phyloP scores from a whole-genome alignment of 768 basidiomycete genomes.

The Strobilomyces confusus region DNA sequence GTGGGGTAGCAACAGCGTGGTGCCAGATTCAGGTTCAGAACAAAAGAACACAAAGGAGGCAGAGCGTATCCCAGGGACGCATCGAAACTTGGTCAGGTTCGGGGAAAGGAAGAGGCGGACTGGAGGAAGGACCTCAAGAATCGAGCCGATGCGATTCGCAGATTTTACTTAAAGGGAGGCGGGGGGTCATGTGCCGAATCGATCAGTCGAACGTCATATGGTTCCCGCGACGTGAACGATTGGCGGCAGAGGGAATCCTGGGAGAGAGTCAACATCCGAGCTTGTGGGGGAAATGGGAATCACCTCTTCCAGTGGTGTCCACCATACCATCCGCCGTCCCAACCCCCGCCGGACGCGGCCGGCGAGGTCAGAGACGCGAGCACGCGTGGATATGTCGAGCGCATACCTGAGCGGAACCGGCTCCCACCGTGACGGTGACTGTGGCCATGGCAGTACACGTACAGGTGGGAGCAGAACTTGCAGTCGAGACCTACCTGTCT shows the following conservation, averaged over 20 bases:
- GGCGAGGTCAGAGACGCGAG: no score
- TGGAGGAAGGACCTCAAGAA: neutral
- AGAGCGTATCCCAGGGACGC: neutral
- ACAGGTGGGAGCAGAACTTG: conserved; percentile 4
- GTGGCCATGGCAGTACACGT: conserved; percentile 1
- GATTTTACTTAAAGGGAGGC: no score
- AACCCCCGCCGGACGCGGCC: neutral
- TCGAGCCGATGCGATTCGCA: neutral
- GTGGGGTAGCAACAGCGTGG: no score
- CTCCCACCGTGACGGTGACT: conserved; percentile 19
- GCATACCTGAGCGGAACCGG: no score
- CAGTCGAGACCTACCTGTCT: no score
- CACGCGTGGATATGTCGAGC: no score
- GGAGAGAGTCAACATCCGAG: neutral
- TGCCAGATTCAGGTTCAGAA: no score
- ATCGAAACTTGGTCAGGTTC: neutral
- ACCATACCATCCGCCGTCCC: neutral
- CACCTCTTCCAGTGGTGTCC: conserved; percentile 3
- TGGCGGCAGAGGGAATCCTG: neutral
- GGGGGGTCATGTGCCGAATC: no score
- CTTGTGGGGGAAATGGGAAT: neutral
- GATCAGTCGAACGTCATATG: conserved; percentile 1
- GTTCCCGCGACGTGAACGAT: conserved; percentile 8
- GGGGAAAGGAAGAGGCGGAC: neutral
- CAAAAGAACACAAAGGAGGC: no score